These are phyloP conservation scores for Sporothrix euskadiensis DNA, from an alignment of 2,329 filamentous ascomycete species.

Conservation along the genomic window DNA sequence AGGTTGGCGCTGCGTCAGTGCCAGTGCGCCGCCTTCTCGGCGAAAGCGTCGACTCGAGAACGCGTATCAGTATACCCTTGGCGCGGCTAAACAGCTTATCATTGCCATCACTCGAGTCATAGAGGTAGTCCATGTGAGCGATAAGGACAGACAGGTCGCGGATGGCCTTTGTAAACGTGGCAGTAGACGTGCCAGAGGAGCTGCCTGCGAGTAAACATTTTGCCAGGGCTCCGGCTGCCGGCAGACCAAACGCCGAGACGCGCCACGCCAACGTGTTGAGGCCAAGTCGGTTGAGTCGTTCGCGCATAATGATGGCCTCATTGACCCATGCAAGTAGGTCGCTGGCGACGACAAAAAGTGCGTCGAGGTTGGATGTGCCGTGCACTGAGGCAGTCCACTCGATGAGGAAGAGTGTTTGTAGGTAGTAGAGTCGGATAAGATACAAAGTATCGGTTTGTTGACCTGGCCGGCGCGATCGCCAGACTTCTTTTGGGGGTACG, in stretches of 20 bases:
- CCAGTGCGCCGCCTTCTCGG: background rate
- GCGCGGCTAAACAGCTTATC: constrained; percentile 26
- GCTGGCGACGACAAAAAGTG: constrained; percentile 22
- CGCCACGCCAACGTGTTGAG: constrained; percentile 26
- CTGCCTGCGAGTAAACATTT: constrained; percentile 20
- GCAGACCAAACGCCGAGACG: constrained; percentile 24
- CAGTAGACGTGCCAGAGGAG: background rate
- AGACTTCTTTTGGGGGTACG: constrained; percentile 12
- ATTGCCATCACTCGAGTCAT: constrained; percentile 27
- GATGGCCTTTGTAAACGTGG: constrained; percentile 18
- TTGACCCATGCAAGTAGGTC: constrained; percentile 28
- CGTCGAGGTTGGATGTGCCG: constrained; percentile 16
- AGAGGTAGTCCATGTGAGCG: constrained; percentile 26
- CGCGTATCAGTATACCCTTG: constrained; percentile 18
- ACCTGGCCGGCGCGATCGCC: constrained; percentile 2
- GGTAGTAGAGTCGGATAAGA: constrained; percentile 25
- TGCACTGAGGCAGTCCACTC: constrained; percentile 25
- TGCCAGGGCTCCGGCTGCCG: constrained; percentile 22
- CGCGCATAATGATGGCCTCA: constrained; percentile 24
- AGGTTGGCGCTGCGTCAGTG: background rate
- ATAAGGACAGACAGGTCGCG: constrained; percentile 24
- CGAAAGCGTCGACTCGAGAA: constrained; percentile 16
- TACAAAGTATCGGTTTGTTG: constrained; percentile 24
- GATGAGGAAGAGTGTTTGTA: constrained; percentile 25
- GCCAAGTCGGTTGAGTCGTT: constrained; percentile 22